Conservation (phyloP, 2,329 filamentous ascomycete species). For the Cladosporium sp. region DNA sequence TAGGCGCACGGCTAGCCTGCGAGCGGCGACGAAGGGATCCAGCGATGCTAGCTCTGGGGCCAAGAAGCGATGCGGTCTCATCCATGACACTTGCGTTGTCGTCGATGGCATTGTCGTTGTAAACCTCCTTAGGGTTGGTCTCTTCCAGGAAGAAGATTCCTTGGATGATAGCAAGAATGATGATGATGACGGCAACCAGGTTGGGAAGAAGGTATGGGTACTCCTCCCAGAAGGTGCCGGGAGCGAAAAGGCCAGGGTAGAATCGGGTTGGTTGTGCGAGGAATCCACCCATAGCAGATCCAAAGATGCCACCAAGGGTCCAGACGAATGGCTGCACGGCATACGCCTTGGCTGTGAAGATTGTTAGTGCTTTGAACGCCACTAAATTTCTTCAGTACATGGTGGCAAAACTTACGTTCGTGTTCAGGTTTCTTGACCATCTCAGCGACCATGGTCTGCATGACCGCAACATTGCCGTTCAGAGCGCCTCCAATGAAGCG, state of each 20-base stretch:
- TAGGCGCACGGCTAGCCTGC: conserved; percentile 58
- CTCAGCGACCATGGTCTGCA: conserved; percentile 85
- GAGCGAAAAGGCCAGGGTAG: conserved; percentile 71
- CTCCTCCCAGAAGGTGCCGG: conserved; percentile 67
- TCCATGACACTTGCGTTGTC: conserved; percentile 17
- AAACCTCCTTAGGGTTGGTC: conserved; percentile 74
- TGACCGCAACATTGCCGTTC: conserved; percentile 77
- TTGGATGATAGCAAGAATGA: conserved; percentile 74
- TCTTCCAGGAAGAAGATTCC: conserved; percentile 79
- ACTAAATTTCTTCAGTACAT: not conserved
- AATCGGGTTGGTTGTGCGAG: conserved; percentile 75
- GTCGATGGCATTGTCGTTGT: conserved; percentile 39
- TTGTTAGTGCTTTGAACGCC: conserved; percentile 9
- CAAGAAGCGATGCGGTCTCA: conserved; percentile 37
- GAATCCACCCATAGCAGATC: conserved; percentile 80
- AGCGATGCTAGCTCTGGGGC: conserved; percentile 64
- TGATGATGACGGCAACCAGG: conserved; percentile 72
- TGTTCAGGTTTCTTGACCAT: conserved; percentile 78
- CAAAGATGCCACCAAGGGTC: conserved; percentile 84
- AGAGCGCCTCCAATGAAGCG: conserved; percentile 75
- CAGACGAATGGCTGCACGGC: conserved; percentile 91
- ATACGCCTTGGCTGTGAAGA: conserved; percentile 68
- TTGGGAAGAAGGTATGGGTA: conserved; percentile 88
- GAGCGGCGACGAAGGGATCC: conserved; percentile 65
- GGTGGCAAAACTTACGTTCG: conserved; percentile 65